phyloP scores from a whole-genome alignment of 345 rosid genomes.

The Syzygium aqueum region DNA sequence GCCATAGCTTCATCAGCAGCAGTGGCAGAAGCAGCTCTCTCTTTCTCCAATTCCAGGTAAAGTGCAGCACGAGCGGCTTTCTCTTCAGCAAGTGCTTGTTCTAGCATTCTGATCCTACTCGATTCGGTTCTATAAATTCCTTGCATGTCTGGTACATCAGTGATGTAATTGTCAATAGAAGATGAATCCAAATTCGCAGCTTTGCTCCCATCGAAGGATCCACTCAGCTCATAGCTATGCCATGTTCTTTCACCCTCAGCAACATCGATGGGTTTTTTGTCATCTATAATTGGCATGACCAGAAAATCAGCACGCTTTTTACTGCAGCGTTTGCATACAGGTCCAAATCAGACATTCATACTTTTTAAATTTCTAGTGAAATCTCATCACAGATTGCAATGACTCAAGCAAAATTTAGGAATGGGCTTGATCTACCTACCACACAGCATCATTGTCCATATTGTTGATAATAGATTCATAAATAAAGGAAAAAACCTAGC shows the following conservation, averaged over 20 bases:
- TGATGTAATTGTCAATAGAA: constrained; percentile 8
- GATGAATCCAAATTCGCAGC: constrained; percentile 6
- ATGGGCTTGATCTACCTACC: background rate
- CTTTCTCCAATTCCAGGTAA: constrained; percentile 60
- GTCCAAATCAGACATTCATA: background rate
- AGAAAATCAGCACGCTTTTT: constrained; percentile 1
- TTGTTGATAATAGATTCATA: background rate
- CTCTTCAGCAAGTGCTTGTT: constrained; percentile 49
- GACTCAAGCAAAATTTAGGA: background rate
- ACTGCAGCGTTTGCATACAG: background rate
- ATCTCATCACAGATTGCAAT: background rate
- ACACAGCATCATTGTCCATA: background rate
- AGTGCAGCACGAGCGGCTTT: constrained; percentile 35
- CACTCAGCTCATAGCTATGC: constrained; percentile 16
- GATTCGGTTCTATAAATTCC: constrained; percentile 10
- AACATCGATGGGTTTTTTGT: constrained; percentile 10
- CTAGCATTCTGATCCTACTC: constrained; percentile 27
- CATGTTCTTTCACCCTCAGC: constrained; percentile 8
- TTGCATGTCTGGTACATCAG: background rate
- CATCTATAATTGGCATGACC: constrained; percentile 15
- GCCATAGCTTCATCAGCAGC: constrained; percentile 96
- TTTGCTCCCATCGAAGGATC: constrained; percentile 11
- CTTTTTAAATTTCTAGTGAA: background rate
- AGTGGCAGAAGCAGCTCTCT: constrained; percentile 74
- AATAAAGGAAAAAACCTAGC: background rate